Evolutionary conservation across 2,329 filamentous ascomycete genomes (phyloP), one percentile per base, ranked within the genome.

Genomic region (Pyrenophora seminiperda): DNA sequence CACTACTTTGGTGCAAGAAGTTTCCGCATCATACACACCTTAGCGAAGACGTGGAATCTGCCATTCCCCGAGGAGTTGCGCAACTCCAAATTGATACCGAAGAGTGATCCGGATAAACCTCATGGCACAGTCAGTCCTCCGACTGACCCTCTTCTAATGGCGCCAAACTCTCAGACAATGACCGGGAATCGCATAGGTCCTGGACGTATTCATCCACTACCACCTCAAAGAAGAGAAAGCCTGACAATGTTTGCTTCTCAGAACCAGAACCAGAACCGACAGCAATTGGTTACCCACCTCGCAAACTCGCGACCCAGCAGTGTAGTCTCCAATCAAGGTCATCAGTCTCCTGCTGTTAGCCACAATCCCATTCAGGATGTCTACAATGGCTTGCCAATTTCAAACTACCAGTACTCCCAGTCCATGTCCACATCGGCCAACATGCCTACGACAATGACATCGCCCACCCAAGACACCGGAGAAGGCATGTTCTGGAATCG

Each of bases 21-120:
- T 20, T 71, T 77, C 34, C 71, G 74, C 19, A 76, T 79, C 48
- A 68, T 79, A 19, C 63, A 74, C 20, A 65, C 71, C 7, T 60
- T 79, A 14, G 70, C 76, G 1, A 68, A 67, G 29, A 75, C 73
- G 22, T 79, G 77, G 77, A 70, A 74, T 20, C 64, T 79, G 22
- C 61, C 70, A 1, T 71, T 76, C 9, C 77, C 77, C 1, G 72
- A 76, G 32, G 68, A 67, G 22, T 36, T 73, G 53, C 31, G 63
- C 47, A 47, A 58, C 53, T 59, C 64, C 49, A 52, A 57, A 46
- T 42, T 70, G 37, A 14, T 73, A 48, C 58, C 67, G 22, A 51
- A 53, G 44, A 43, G 45, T 17, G 20, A 59, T 2, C 36, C 49
- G 13, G 52, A 56, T 5, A 53, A 48, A 15, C 37, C 49, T 15